Conservation (phyloP, 805 yeast species). For the Torulaspora indica region DNA sequence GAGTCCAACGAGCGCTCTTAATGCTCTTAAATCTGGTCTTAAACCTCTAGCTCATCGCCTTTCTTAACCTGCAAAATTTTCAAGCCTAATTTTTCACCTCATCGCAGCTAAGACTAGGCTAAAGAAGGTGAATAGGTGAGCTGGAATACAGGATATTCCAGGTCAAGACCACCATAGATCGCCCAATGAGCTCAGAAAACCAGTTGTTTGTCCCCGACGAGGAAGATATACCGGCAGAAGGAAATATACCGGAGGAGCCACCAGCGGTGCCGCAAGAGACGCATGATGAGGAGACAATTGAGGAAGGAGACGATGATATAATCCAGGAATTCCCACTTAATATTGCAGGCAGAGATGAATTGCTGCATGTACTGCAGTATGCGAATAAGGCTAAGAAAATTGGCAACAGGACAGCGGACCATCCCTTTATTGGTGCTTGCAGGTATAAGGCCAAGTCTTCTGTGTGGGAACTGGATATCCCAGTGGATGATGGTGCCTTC, state of each 20-base stretch:
- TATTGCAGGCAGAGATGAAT: slow-evolving; percentile 34
- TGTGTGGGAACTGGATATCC: slow-evolving; percentile 69
- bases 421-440: slow-evolving; percentile 41
- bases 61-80: slow-evolving; percentile 14
- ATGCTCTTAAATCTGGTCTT: background rate
- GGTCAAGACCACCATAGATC: background rate
- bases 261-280: background rate
- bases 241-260: background rate
- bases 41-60: slow-evolving; percentile 23
- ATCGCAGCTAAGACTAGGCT: slow-evolving; percentile 1
- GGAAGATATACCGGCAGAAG: slow-evolving; percentile 28
- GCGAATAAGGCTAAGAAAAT: slow-evolving; percentile 39
- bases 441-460: slow-evolving; percentile 59
- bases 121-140: background rate
- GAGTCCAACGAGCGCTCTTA: background rate
- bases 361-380: slow-evolving; percentile 51
- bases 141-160: background rate
- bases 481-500: slow-evolving; percentile 62
- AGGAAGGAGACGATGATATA: slow-evolving; percentile 54
- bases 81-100: slow-evolving; percentile 5
- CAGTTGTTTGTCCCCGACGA: slow-evolving; percentile 38
- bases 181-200: slow-evolving; percentile 16
- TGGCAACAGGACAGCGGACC: slow-evolving; percentile 28
- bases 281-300: background rate
- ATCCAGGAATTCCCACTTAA: slow-evolving; percentile 57